Evolutionary conservation across 1,284 basidiomycete genomes (phyloP), one percentile per base, ranked within the genome.

Genomic region (Tilletiaria anomala): DNA sequence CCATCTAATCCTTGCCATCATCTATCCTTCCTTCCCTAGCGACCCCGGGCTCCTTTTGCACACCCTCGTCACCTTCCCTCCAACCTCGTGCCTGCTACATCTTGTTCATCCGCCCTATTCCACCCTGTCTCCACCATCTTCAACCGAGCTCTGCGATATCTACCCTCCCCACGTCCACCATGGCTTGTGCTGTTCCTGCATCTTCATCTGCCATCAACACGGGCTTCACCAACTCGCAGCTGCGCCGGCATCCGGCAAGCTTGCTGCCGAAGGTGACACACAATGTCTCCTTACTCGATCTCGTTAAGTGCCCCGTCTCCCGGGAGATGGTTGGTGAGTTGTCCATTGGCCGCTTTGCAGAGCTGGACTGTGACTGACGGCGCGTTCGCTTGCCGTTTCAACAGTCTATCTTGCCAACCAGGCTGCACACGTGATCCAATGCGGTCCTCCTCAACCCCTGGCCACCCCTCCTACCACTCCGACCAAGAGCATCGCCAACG

Each of bases 341-440:
- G n/a, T n/a, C 5, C 26, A 10, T 16, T 32, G 15, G 8, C 15
- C 1, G 14, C 18, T 32, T 6, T 31, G 4, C 8, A 6, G 10
- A 11, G 14, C 11, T 20, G n/a, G 5, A 33, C 2, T 10, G 2
- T 18, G 5, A 8, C 20, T 2, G 3, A 23, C 17, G 31, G 34
- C 15, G 21, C 17, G 11, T 17, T 5, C 34, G 6, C 16, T 37
- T 3, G 3, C 16, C 11, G 19, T 35, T 26, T 32, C 11, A 18
- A 8, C 38, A 46, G 58, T 58, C 39, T 62, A 64, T 48, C 50
- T 66, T 26, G 63, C 61, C 23, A 53, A 60, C 32, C 57, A 66
- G 43, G 63, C 61, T 19, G 53, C 61, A 3, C 59, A 66, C 39
- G 63, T 66, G 39, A 66, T 66, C 35, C 55, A 60, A 40, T 64